These are phyloP conservation scores for Silene vulgaris DNA, from an alignment of 179 eudicot species.

Conservation along the genomic window DNA sequence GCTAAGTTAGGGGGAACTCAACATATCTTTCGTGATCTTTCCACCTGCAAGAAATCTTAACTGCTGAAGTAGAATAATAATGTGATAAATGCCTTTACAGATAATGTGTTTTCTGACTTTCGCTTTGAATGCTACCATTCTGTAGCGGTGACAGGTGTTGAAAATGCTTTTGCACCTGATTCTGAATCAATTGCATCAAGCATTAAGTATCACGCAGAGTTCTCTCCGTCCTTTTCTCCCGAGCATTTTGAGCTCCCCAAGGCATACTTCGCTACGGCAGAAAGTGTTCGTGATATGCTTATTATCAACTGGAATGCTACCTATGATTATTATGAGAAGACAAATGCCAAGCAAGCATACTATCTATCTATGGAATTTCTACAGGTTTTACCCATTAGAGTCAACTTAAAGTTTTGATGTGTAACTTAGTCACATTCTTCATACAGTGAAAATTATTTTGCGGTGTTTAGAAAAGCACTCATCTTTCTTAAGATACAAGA, in stretches of 20 bases:
- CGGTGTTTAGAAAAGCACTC: neutral
- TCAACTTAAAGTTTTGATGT: neutral
- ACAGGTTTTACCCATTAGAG: constrained; percentile 44
- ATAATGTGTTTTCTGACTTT: neutral
- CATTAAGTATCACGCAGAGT: constrained; percentile 78
- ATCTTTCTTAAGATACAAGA: constrained; percentile 3
- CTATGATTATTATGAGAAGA: constrained; percentile 61
- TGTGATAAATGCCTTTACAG: neutral
- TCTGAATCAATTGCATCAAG: constrained; percentile 60
- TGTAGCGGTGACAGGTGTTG: constrained; percentile 28
- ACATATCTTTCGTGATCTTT: neutral
- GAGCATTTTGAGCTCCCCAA: constrained; percentile 64
- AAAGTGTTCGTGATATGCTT: constrained; percentile 77
- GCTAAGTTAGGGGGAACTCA: neutral
- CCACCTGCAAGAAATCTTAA: neutral
- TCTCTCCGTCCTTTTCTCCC: constrained; percentile 74
- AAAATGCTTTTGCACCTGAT: constrained; percentile 43
- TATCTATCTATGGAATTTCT: constrained; percentile 91
- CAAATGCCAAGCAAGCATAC: constrained; percentile 87
- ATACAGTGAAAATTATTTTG: neutral
- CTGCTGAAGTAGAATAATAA: neutral
- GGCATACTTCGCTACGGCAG: constrained; percentile 86
- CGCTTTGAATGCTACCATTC: constrained; percentile 1
- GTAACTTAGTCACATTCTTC: neutral
- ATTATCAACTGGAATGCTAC: constrained; percentile 85